Percentiles rank a stretch among this genome's conserved stretches.
Conservation (phyloP, 768 basidiomycete species). For the Lentinula guzmanii region DNA sequence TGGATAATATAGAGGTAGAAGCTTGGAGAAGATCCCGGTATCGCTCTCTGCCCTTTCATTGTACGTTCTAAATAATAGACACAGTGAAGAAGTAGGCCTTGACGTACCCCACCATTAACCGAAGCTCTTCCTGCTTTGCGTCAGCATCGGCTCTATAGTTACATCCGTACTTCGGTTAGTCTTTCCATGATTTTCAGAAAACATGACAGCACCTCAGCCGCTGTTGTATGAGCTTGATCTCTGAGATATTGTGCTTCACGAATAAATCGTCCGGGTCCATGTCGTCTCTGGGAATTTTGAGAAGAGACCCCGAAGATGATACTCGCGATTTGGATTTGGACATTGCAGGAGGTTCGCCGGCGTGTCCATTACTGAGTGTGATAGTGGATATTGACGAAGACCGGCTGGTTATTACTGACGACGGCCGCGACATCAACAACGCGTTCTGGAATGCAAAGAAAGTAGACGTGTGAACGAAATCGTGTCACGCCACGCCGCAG, state of each 20-base stretch:
- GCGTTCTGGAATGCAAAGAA: background rate
- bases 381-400: conserved; percentile 7
- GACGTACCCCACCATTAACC: conserved; percentile 90
- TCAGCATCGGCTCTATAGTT: conserved; percentile 67
- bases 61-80: conserved; percentile 22
- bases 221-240: conserved; percentile 64
- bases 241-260: conserved; percentile 59
- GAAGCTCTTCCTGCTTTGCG: conserved; percentile 81
- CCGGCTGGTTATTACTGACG: conserved; percentile 16
- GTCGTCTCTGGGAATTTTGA: conserved; percentile 17
- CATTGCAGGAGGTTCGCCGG: conserved; percentile 12
- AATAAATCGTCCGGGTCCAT: conserved; percentile 73
- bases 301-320: background rate
- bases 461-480: background rate
- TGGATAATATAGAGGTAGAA: conserved; percentile 77
- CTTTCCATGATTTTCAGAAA: background rate
- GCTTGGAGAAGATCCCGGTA: conserved; percentile 85
- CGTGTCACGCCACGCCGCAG: no score
- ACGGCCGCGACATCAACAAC: conserved; percentile 11
- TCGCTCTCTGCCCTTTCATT: conserved; percentile 74
- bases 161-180: conserved; percentile 6
- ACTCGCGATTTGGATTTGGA: conserved; percentile 15
- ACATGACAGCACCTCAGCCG: conserved; percentile 50
- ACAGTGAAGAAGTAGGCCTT: background rate
- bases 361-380: conserved; percentile 17